Percentiles rank a stretch among this genome's conserved stretches.
Conservation (phyloP, 306 rosid genomes). For the Alnus rubra region DNA sequence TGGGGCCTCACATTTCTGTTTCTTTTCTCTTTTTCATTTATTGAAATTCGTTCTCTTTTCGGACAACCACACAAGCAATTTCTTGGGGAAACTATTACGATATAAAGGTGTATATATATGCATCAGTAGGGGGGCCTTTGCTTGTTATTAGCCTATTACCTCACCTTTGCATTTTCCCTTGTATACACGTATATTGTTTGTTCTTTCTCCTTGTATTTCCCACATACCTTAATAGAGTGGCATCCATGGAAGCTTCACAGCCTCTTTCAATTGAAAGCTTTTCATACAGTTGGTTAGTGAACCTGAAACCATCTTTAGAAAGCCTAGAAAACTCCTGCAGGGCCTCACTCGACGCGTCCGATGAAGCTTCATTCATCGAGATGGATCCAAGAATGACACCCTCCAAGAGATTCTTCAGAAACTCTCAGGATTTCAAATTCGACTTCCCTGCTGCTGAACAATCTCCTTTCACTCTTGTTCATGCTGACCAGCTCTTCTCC, state of each 20-base stretch:
- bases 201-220: background rate
- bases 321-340: constrained; percentile 64
- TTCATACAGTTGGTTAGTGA: constrained; percentile 92
- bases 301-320: constrained; percentile 80
- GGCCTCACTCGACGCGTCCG: constrained; percentile 69
- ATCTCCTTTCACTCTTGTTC: constrained; percentile 61
- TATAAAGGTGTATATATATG: constrained; percentile 34
- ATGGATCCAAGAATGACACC: constrained; percentile 97
- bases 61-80: constrained; percentile 72
- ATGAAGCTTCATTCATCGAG: constrained; percentile 90
- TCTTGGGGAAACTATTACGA: constrained; percentile 60
- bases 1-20: constrained; percentile 68
- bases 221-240: constrained; percentile 7
- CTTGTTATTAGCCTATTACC: constrained; percentile 36
- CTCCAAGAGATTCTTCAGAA: constrained; percentile 75
- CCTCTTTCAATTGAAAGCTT: constrained; percentile 94
- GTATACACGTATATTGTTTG: constrained; percentile 20
- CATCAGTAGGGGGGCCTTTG: constrained; percentile 32
- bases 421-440: constrained; percentile 80
- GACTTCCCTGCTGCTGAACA: constrained; percentile 71
- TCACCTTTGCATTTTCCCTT: constrained; percentile 32
- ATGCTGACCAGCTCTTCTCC: constrained; percentile 92
- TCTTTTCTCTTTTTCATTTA: constrained; percentile 49
- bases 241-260: constrained; percentile 78
- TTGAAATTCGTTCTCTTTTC: constrained; percentile 70